phyloP scores from a whole-genome alignment of 2,329 filamentous ascomycete genomes.

The Apiospora aurea region DNA sequence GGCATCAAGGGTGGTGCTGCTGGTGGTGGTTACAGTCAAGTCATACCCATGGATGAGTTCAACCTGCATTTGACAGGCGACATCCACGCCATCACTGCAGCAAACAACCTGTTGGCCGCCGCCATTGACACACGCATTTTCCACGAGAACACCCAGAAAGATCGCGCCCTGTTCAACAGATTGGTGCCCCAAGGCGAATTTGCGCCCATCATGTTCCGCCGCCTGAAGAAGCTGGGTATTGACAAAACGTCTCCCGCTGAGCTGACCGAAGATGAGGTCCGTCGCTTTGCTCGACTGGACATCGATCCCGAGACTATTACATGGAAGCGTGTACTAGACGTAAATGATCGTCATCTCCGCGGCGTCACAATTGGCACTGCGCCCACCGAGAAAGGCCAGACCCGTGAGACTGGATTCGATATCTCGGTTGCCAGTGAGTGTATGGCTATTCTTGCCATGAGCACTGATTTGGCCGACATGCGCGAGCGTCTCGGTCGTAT shows the following conservation, averaged over 20 bases:
- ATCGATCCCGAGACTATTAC: constrained; percentile 98
- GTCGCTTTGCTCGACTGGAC: constrained; percentile 88
- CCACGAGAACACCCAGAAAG: constrained; percentile 95
- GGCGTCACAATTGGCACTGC: constrained; percentile 89
- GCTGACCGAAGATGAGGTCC: constrained; percentile 87
- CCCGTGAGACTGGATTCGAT: constrained; percentile 91
- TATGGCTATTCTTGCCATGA: constrained; percentile 97
- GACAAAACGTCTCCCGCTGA: constrained; percentile 93
- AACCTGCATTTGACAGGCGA: constrained; percentile 97
- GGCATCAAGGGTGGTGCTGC: constrained; percentile 98
- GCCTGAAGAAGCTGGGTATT: constrained; percentile 94
- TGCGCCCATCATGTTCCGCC: constrained; percentile 87
- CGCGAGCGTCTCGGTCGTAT: constrained; percentile 92
- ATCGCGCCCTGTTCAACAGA: constrained; percentile 84
- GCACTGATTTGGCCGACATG: constrained; percentile 87
- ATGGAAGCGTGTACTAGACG: constrained; percentile 94
- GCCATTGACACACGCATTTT: constrained; percentile 98
- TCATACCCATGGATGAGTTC: constrained; percentile 99
- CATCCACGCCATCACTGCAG: constrained; percentile 95
- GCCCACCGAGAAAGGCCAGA: constrained; percentile 87
- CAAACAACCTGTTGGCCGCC: constrained; percentile 95
- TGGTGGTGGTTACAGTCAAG: constrained; percentile 97
- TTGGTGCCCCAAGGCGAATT: constrained; percentile 94
- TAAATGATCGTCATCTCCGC: constrained; percentile 94
- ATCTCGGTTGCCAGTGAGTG: constrained; percentile 98